Evolutionary conservation across 768 basidiomycete species (phyloP), one percentile per base, ranked within the genome.

Genomic region (Dioszegia aurantiaca): DNA sequence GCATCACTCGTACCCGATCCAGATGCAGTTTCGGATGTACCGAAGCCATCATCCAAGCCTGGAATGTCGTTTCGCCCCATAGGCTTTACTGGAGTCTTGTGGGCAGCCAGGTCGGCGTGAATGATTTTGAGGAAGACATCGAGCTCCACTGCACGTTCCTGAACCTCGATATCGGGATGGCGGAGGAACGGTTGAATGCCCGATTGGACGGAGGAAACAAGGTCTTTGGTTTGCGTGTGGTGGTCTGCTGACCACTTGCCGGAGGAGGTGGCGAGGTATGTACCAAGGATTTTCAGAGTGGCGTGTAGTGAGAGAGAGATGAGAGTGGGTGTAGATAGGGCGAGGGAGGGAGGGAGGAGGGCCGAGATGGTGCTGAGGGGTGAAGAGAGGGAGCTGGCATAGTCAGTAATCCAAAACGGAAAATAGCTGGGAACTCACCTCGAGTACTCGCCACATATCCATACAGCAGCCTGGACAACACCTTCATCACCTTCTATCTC

Each of bases 371-470:
- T 84, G 81, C 31, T 23, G 31, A 55, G 37, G 8, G 63, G 54
- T 2, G 67, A 70, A n/a, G 61, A 64, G 2, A 72, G 62, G 24
- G 64, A 36, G 40, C 64, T 66, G 30, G 9, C 21, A 10, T 5
- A 40, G 26, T 43, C 1, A 47, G 3, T 55, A 31, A 48, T 39
- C 33, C 31, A n/a, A 3, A 17, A 5, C 5, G 6, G 11, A 40
- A 4, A 45, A 31, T 2, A 19, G 28, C 17, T 11, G 24, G 17
- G n/a, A n/a, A n/a, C 87, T 73, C 65, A 92, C 93, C 85, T 81
- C 82, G 87, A 86, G 74, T 90, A 90, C 77, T 99, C 95, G 19
- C 93, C 94, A 61, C 89, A 91, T 64, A 97, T 88, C 89, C 90
- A 99, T 4, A 91, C 90, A 10, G 92, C 93, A 0, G 93, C 95